These are phyloP conservation scores for Babjeviella inositovora DNA, from an alignment of 805 yeast species.

Conservation along the genomic window DNA sequence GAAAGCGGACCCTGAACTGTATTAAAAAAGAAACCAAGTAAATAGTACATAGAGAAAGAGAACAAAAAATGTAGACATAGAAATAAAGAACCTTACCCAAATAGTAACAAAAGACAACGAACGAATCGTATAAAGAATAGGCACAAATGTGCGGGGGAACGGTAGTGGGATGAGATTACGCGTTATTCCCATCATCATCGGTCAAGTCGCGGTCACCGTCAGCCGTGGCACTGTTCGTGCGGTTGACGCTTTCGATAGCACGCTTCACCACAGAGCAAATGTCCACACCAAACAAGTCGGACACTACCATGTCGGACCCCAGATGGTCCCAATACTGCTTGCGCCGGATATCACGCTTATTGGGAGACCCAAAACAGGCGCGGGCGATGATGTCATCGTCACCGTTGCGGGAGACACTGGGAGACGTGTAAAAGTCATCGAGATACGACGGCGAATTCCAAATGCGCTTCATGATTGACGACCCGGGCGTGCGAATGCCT, in stretches of 20 bases:
- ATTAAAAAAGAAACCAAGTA: too few relatives aligned
- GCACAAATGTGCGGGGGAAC: too few relatives aligned
- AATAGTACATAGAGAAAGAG: too few relatives aligned
- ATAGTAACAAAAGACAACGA: too few relatives aligned
- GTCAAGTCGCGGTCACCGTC: too few relatives aligned
- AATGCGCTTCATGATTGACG: constrained; percentile 27
- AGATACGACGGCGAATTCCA: constrained; percentile 56
- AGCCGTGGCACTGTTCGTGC: too few relatives aligned
- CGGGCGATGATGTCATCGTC: constrained; percentile 13
- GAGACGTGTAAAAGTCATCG: constrained; percentile 52
- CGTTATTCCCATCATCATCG: too few relatives aligned
- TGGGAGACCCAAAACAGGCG: constrained; percentile 16
- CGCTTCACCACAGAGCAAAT: constrained; percentile 29
- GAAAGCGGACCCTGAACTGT: too few relatives aligned
- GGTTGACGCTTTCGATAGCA: constrained; percentile 21
- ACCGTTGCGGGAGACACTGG: constrained; percentile 8
- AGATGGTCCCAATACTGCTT: constrained; percentile 6
- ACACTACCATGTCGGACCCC: constrained; percentile 10
- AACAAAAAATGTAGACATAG: too few relatives aligned
- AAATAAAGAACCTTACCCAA: too few relatives aligned
- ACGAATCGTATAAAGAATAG: too few relatives aligned
- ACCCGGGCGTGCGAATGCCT: constrained; percentile 2
- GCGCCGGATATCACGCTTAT: constrained; percentile 9
- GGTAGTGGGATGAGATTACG: too few relatives aligned
- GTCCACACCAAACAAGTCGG: constrained; percentile 44